Conservation (phyloP, 208 protist species). For the Leishmania turanica region DNA sequence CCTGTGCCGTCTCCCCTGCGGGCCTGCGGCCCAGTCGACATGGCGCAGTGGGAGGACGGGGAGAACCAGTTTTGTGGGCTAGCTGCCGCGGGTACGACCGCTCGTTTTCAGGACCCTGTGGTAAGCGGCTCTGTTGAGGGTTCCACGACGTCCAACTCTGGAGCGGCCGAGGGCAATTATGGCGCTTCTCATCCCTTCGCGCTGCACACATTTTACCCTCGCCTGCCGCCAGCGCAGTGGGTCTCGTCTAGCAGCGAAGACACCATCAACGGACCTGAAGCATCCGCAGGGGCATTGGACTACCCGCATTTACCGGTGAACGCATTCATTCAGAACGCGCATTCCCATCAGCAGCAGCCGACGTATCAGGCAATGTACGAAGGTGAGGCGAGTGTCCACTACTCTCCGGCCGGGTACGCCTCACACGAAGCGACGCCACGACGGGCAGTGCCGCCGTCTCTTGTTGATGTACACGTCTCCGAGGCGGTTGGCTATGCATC, state of each 20-base stretch:
- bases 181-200: not conserved
- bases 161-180: not conserved
- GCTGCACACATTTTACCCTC: slow-evolving; percentile 17
- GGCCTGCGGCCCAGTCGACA: not conserved
- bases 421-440: not conserved
- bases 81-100: not conserved
- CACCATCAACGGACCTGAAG: not conserved
- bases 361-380: not conserved
- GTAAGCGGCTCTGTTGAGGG: not conserved
- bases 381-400: not conserved
- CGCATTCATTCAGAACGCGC: not conserved
- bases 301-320: not conserved
- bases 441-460: not conserved
- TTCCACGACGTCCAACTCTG: not conserved
- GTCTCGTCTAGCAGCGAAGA: not conserved
- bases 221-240: slow-evolving; percentile 13
- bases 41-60: not conserved
- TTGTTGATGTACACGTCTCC: slow-evolving; percentile 25
- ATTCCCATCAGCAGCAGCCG: not conserved
- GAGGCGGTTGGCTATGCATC: slow-evolving; percentile 2
- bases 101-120: slow-evolving; percentile 8
- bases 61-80: not conserved
- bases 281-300: not conserved
- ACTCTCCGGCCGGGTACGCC: not conserved
- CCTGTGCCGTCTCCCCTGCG: slow-evolving; percentile 10